Evolutionary conservation across 805 yeast genomes (phyloP).

Genomic region (Phaffomyces antillensis): DNA sequence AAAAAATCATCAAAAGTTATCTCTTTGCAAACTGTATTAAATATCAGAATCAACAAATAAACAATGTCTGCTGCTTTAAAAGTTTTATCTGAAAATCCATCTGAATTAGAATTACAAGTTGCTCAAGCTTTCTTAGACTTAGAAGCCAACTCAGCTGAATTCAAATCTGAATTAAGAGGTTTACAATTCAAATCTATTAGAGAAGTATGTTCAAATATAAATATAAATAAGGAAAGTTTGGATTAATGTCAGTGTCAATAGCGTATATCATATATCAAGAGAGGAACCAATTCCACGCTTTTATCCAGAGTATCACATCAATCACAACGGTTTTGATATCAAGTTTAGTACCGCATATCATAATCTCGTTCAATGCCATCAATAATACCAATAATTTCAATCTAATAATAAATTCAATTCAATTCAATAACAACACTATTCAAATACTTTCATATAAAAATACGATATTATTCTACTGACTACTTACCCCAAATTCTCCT

Average conservation of each 20-base stretch:
- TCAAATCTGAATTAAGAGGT: conserved; percentile 96
- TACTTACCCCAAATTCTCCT: no score
- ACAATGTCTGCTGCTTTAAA: conserved; percentile 96
- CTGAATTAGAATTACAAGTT: conserved; percentile 98
- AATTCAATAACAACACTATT: no score
- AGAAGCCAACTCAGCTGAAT: conserved; percentile 88
- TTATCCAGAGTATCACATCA: no score
- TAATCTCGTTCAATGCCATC: no score
- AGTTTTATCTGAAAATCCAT: conserved; percentile 90
- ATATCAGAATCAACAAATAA: background rate
- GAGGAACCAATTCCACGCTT: no score
- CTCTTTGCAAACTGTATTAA: background rate
- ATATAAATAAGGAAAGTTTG: background rate
- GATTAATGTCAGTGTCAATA: background rate
- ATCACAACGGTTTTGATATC: no score
- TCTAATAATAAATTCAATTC: no score
- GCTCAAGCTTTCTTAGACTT: conserved; percentile 97
- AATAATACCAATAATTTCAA: no score
- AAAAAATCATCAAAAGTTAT: background rate
- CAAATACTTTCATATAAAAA: no score
- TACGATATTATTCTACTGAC: no score
- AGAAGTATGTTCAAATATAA: conserved; percentile 46
- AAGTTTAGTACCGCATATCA: no score
- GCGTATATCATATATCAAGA: background rate
- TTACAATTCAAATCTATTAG: conserved; percentile 97